A percentile compares a stretch with the other conserved stretches of the same genome.
Conservation (phyloP, 2,329 filamentous ascomycete genomes). For the Hysterium pulicare region DNA sequence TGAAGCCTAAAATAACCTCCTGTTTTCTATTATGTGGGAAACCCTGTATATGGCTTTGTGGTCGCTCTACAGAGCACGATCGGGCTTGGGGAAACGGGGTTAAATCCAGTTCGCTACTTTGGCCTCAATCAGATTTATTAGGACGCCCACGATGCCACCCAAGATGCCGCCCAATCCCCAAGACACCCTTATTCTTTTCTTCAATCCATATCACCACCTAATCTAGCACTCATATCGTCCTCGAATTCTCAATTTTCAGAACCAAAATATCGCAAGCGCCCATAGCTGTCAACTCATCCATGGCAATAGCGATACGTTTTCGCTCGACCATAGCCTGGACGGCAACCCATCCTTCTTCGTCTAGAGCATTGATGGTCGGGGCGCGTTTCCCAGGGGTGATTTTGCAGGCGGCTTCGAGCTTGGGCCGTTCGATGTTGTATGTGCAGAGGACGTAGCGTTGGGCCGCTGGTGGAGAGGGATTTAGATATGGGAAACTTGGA, state of each 20-base stretch:
- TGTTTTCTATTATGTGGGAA: no score
- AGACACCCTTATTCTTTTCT: no score
- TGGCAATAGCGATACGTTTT: slow-evolving; percentile 77
- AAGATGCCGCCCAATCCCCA: no score
- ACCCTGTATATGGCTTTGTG: no score
- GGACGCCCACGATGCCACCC: no score
- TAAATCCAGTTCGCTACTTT: no score
- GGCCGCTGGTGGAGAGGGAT: slow-evolving; percentile 55
- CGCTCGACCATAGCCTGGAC: slow-evolving; percentile 90
- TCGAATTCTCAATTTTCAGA: slow-evolving; percentile 77
- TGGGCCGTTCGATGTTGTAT: slow-evolving; percentile 80
- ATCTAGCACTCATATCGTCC: no score
- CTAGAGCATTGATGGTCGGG: slow-evolving; percentile 84
- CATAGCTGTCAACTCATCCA: slow-evolving; percentile 75
- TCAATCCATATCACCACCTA: no score
- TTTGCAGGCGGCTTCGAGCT: slow-evolving; percentile 63
- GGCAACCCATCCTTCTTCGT: slow-evolving; percentile 90
- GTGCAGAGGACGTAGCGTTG: slow-evolving; percentile 93
- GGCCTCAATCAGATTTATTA: no score
- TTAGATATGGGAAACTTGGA: not conserved
- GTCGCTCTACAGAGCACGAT: no score
- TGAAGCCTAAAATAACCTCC: no score
- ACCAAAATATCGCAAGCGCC: slow-evolving; percentile 85
- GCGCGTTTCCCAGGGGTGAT: slow-evolving; percentile 94
- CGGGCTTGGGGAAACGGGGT: no score